Base-by-base conservation (phyloP, 331 rosid species). In the Quercus lobata region DNA sequence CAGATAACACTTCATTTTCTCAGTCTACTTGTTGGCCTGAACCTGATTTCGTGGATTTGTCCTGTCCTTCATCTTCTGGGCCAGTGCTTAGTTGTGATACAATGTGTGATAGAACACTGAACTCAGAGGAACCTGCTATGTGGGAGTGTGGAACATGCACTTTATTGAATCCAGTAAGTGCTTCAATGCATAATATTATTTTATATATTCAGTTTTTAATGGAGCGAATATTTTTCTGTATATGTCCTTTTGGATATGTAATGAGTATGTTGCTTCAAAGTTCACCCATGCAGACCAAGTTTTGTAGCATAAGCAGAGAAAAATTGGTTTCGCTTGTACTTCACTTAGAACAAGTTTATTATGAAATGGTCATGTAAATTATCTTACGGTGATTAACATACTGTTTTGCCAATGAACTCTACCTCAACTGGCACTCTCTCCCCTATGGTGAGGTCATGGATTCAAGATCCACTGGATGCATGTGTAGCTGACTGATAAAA, bases 71-170 rank as follows among this genome's bases (percentile, higher is more conserved):
- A 18, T 69, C 86, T 54, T 75, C 86, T 6, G 46, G 15, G 62
- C 75, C 75, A 19, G 69, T 22, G 71, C 68, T 77, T 73, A 69
- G 57, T 56, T 72, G 7, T 70, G 62, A 79, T 74, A 72, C 74
- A 63, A 66, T 58, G 27, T 71, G 30, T 70, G 68, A 82, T 78
- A 72, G 76, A 58, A 52, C 71, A 37, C 77, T 37, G 72, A 74
- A 78, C 73, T 77, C 75, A 4, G 87, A 76, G 73, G 90, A 88
- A 85, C 71, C 76, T 85, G 83, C 84, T 73, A 79, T 72, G 89
- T 95, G 98, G 98, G 87, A 85, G 76, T 95, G 98, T 57, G 79
- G 73, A 60, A 85, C 71, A 37, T 95, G 98, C 94, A 95, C 98
- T 68, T 83, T 95, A 44, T 80, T 92, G 80, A 95, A 95, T 84